Evolutionary conservation across 2,329 filamentous ascomycete species (phyloP), one percentile per base, ranked within the genome.

Genomic region (Diplodia mutila): DNA sequence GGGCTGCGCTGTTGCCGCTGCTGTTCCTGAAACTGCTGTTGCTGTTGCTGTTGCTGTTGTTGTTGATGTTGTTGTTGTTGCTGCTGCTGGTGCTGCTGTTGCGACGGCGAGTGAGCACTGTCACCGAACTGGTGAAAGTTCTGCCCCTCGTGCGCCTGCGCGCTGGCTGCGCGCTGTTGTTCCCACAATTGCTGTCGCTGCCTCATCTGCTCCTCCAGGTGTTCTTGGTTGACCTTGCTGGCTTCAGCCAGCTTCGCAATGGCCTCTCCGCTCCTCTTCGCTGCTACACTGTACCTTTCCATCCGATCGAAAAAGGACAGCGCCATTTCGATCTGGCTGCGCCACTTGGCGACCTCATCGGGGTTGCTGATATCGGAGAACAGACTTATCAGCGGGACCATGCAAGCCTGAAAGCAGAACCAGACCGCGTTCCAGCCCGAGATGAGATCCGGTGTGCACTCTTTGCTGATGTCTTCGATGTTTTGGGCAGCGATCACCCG

Each of bases 361-460:
- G 75, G 75, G 57, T 76, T 74, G 73, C 75, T 75, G 8, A 78
- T 83, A 75, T 92, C 89, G 82, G 87, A 90, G 76, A 93, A 92
- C 14, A 94, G 82, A 25, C 87, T 90, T 12, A 94, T 86, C 1
- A 94, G 84, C 0, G 91, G 91, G 9, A 94, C 88, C 89, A 94
- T 91, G 70, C 87, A 88, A 0, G 91, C 90, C 76, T 94, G 91
- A 79, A 92, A 94, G 68, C 92, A 85, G 78, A 93, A 90, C 90
- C 91, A 93, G 2, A 91, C 90, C 0, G 89, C 91, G 75, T 92
- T 92, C 91, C 91, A 94, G 9, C 91, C 91, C 0, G 87, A 88
- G 80, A 94, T 91, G 74, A 93, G 87, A 74, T 92, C 91, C 54
- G 88, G 86, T 54, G 86, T 86, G 80, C 90, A 92, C 70, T 91